Conservation (phyloP, 805 yeast genomes). For the Kurtzmaniella fragi region DNA sequence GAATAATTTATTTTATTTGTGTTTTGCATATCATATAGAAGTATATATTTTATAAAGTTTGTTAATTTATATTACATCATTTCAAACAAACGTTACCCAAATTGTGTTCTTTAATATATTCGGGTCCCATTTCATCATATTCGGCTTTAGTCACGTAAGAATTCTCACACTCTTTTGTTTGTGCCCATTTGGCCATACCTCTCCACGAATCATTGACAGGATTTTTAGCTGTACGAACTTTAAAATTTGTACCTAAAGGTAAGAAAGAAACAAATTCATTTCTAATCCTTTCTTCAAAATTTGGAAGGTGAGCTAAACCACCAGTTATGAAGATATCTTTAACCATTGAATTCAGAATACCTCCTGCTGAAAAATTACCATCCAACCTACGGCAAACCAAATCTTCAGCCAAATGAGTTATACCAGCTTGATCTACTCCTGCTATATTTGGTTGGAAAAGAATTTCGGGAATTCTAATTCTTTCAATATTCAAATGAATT, state of each 20-base stretch:
- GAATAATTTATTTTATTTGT: neutral
- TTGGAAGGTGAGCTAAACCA: slow-evolving; percentile 65
- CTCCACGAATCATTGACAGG: slow-evolving; percentile 85
- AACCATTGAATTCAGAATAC: slow-evolving; percentile 48
- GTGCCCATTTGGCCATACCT: slow-evolving; percentile 85
- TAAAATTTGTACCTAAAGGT: slow-evolving; percentile 61
- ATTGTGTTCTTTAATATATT: slow-evolving; percentile 81
- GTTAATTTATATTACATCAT: slow-evolving; percentile 3
- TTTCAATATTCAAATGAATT: slow-evolving; percentile 82
- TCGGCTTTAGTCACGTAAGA: slow-evolving; percentile 62
- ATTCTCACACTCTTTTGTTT: slow-evolving; percentile 37
- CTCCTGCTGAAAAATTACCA: slow-evolving; percentile 48
- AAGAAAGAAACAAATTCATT: slow-evolving; percentile 65
- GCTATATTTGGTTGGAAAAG: slow-evolving; percentile 90
- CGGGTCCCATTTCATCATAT: slow-evolving; percentile 85
- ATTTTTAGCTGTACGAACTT: slow-evolving; percentile 58
- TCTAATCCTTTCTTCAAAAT: slow-evolving; percentile 62
- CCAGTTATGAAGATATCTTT: slow-evolving; percentile 82
- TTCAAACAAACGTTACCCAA: slow-evolving; percentile 56
- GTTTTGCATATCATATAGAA: no score
- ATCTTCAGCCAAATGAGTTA: slow-evolving; percentile 71
- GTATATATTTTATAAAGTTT: no score
- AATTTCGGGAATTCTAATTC: slow-evolving; percentile 89
- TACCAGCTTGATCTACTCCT: slow-evolving; percentile 94
- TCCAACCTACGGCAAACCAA: slow-evolving; percentile 57